Evolutionary conservation across 768 basidiomycete genomes (phyloP), one percentile per base, ranked within the genome.

Genomic region (Suillus weaverae): DNA sequence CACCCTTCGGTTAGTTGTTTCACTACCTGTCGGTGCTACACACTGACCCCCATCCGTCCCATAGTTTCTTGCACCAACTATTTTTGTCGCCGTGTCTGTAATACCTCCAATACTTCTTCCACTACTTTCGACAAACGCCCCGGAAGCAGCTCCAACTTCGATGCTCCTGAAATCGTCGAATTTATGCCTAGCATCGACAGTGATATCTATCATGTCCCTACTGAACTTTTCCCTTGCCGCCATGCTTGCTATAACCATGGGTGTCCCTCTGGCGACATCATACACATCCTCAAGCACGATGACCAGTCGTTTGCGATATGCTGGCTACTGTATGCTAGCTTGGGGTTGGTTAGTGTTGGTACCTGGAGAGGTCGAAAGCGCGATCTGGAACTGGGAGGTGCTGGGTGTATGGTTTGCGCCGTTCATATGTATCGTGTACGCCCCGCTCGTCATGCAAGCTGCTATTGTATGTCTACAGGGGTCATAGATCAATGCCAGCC

Each of bases 171-270:
- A 92, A 68, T 81, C 90, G 0, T 79, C 94, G 66, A 91, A 90
- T 69, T 85, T 96, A 33, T 92, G 95, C 74, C 77, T 92, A 54
- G 86, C 93, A 30, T 97, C 97, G 4, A 90, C 92, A 1, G 84
- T 95, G 59, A 90, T 97, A 67, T 95, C 89, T 14, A 86, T 93
- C 43, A 88, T 88, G 35, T 90, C 94, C 18, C 89, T 97, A 65
- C 86, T 97, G 74, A 97, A 98, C 76, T 97, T 97, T 77, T 94
- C 93, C 9, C 87, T 98, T 22, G 92, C 96, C 0, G 87, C 89
- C 26, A 73, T 83, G 26, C 81, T 97, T 20, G 86, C 91, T 0
- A 73, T 90, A 33, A 70, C 85, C 10, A 81, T 94, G 20, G 87
- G 88, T 9, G 48, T 89, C 11, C 90, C 93, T 1, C 81, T 94